Conservation (phyloP, 2,329 filamentous ascomycete species). For the Neospermospora avenae region DNA sequence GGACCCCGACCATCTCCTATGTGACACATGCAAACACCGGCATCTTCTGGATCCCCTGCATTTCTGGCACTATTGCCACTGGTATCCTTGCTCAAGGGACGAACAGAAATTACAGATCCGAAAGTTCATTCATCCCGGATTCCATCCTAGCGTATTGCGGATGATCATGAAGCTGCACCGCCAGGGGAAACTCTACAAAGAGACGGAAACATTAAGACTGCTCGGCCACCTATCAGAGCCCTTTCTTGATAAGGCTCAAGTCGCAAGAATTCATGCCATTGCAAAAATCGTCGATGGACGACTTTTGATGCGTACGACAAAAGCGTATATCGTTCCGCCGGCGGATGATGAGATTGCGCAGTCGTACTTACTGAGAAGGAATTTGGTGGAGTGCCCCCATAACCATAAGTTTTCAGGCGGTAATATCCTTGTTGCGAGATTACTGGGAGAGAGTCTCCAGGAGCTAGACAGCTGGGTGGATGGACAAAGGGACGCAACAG, state of each 20-base stretch:
- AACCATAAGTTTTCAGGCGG: background rate
- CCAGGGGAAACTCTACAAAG: slow-evolving; percentile 10
- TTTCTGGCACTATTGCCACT: no score
- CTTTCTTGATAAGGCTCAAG: slow-evolving; percentile 8
- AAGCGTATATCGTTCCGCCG: slow-evolving; percentile 9
- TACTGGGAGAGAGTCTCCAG: background rate
- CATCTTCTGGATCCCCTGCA: background rate
- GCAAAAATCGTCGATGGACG: slow-evolving; percentile 13
- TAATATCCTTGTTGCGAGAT: background rate
- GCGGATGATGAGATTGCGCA: background rate
- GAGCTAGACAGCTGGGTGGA: background rate
- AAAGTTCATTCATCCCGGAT: slow-evolving; percentile 18
- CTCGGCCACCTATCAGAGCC: slow-evolving; percentile 12
- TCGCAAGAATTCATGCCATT: slow-evolving; percentile 11
- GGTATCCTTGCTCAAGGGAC: slow-evolving; percentile 6
- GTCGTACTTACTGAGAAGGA: background rate
- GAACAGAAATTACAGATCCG: slow-evolving; percentile 3
- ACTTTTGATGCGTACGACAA: slow-evolving; percentile 16
- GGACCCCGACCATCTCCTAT: slow-evolving; percentile 15
- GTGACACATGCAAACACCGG: slow-evolving; percentile 11
- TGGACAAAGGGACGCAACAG: background rate
- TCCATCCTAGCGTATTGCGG: slow-evolving; percentile 15
- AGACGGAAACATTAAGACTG: background rate
- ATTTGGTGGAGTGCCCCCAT: no score
- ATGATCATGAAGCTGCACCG: slow-evolving; percentile 22